Evolutionary conservation across 108 stramenopile genomes (phyloP).

Genomic region (Mediolabrus comicus): DNA sequence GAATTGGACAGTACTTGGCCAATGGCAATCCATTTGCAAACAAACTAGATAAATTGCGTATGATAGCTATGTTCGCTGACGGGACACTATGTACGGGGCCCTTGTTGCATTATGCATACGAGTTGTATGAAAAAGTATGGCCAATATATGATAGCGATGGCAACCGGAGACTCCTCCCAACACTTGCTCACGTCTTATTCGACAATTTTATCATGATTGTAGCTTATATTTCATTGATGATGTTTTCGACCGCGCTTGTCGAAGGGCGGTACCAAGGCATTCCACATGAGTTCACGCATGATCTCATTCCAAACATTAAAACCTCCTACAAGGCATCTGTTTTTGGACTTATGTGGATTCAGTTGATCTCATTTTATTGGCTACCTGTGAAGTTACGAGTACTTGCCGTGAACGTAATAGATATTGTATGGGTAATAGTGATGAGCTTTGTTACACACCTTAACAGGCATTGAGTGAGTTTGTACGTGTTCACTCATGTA

Average conservation of each 20-base stretch:
- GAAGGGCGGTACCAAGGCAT: constrained; percentile 29
- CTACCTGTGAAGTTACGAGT: constrained; percentile 43
- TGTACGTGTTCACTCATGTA: background rate
- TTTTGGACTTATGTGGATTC: constrained; percentile 39
- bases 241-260: constrained; percentile 30
- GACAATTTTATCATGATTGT: constrained; percentile 46
- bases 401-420: constrained; percentile 41
- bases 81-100: constrained; percentile 38
- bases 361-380: constrained; percentile 43
- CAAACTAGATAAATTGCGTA: constrained; percentile 30
- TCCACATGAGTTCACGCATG: constrained; percentile 29
- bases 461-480: constrained; percentile 29
- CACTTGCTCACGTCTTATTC: constrained; percentile 36
- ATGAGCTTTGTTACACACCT: constrained; percentile 48
- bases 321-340: constrained; percentile 32
- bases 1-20: constrained; percentile 15
- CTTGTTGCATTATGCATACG: constrained; percentile 35
- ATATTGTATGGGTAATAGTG: constrained; percentile 45
- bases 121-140: constrained; percentile 33
- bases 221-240: constrained; percentile 30
- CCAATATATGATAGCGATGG: constrained; percentile 8
- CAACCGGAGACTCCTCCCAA: constrained; percentile 10
- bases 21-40: background rate
- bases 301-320: constrained; percentile 35
- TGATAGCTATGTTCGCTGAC: constrained; percentile 44